These are phyloP conservation scores for Ceratobasidium sp. DNA, from an alignment of 1,284 basidiomycete species.

Conservation along the genomic window DNA sequence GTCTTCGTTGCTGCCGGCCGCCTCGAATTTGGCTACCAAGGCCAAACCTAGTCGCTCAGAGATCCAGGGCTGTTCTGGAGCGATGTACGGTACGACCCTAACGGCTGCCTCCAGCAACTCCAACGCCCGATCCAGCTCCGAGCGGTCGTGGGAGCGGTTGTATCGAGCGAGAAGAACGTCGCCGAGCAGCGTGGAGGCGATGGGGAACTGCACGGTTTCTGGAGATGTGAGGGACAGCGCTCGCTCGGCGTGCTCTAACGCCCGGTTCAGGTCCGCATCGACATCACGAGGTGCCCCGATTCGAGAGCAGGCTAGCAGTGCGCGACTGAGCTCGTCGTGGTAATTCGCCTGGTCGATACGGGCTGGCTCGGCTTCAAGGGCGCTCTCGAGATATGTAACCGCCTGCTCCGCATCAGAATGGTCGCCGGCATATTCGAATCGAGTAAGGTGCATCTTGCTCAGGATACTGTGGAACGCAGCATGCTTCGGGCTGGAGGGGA, in stretches of 20 bases:
- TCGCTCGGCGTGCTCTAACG: neutral
- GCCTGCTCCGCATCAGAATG: conserved; percentile 3
- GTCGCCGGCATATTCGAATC: conserved; percentile 12
- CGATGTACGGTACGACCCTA: conserved; percentile 14
- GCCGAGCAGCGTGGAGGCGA: conserved; percentile 18
- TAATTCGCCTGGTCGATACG: neutral
- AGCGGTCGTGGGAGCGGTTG: conserved; percentile 2
- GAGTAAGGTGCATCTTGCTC: conserved; percentile 10
- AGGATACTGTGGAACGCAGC: neutral
- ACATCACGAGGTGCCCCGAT: neutral
- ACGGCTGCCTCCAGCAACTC: conserved; percentile 12
- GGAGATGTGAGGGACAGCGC: neutral
- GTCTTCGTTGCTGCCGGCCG: neutral
- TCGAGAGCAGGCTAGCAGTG: conserved; percentile 16
- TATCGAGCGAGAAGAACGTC: conserved; percentile 29
- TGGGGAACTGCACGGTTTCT: conserved; percentile 1
- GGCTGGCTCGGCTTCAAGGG: neutral
- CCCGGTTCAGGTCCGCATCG: neutral
- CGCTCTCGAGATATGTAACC: neutral
- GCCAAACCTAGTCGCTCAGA: conserved; percentile 14
- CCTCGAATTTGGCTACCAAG: conserved; percentile 9
- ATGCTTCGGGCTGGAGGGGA: neutral
- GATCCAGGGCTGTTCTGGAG: conserved; percentile 25
- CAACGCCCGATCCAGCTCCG: conserved; percentile 8
- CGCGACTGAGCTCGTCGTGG: conserved; percentile 4